Base-by-base conservation (phyloP, 371 early-diverging fungal species). In the Fennellomyces sp. region DNA sequence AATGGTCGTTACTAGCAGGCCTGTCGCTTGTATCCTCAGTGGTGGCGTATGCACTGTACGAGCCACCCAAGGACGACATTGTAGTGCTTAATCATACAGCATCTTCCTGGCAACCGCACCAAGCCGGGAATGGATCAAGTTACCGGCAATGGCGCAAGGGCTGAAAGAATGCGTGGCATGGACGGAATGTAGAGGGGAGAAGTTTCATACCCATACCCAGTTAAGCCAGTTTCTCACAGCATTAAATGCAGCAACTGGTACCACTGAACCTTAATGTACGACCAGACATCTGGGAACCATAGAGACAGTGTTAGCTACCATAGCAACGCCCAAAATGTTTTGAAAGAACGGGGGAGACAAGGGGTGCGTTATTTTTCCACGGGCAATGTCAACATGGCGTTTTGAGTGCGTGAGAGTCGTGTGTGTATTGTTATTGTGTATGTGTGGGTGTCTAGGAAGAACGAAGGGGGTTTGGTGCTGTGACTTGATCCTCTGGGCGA, bases 1-100 rank as follows among this genome's bases (percentile, higher is more conserved):
- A 58, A 13, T 29, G 33, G 19, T 42, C 58, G 4, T 48, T 63
- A 11, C 27, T 52, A 0, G 49, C 64, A 7, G 64, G 64, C n/a
- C 33, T 63, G 6, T 58, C 41, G 2, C n/a, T 63, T 13, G 38
- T 53, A 12, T 21, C 39, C 10, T 19, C 50, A 2, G 36, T 63
- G 2, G 45, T 57, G 1, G 53, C 58, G 17, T 63, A 63, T 33
- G 30, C 56, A 13, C 7, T 13, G 3, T 58, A 57, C 26, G 63
- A 63, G 13, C 62, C 62, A 21, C 19, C 19, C 2, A 27, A 53
- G 7, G 21, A 29, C 31, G 6, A 25, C 48, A 42, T 23, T 52
- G 51, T 30, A n/a, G 31, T 35, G 13, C 38, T 39, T 2, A 19
- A n/a, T 31, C 21, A 28, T 23, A 27, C 41, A 26, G 48, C 15